phyloP scores from a whole-genome alignment of 176 grass and related monocot species.

The Aegilops longissima region DNA sequence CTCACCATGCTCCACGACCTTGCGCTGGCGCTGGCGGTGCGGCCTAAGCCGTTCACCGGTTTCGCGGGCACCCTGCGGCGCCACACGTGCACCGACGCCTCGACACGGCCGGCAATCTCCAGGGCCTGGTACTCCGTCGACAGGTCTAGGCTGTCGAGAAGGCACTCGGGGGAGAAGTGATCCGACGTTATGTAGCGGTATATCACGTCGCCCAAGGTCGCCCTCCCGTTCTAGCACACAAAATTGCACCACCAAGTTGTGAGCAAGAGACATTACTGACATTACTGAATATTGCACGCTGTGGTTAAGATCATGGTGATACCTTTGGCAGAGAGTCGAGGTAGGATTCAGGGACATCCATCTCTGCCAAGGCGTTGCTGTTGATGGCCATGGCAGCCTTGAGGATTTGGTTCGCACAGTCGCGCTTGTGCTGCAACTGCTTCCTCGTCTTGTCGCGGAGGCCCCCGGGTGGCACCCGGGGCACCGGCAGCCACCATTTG shows the following conservation, averaged over 20 bases:
- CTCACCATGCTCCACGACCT: slow-evolving; percentile 91
- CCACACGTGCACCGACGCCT: slow-evolving; percentile 89
- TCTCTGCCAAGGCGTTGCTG: slow-evolving; percentile 61
- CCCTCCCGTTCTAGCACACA: slow-evolving; percentile 63
- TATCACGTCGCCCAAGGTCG: slow-evolving; percentile 82
- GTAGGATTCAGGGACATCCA: slow-evolving; percentile 66
- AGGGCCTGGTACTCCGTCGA: slow-evolving; percentile 86
- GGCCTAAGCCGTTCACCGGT: slow-evolving; percentile 39
- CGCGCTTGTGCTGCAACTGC: slow-evolving; percentile 56
- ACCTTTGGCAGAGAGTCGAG: slow-evolving; percentile 68
- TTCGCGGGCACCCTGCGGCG: slow-evolving; percentile 50
- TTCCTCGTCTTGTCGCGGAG: slow-evolving; percentile 53
- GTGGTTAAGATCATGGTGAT: neutral
- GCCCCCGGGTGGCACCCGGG: slow-evolving; percentile 46
- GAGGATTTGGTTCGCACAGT: slow-evolving; percentile 64
- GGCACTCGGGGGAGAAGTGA: slow-evolving; percentile 84
- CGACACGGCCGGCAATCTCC: slow-evolving; percentile 78
- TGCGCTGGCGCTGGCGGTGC: slow-evolving; percentile 32
- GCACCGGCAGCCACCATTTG: slow-evolving; percentile 79
- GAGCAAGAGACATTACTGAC: neutral
- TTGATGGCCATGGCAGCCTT: slow-evolving; percentile 85
- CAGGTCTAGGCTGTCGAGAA: slow-evolving; percentile 83
- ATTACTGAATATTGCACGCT: neutral
- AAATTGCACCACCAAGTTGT: neutral
- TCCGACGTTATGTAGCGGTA: slow-evolving; percentile 76